Conservation (phyloP, 129 eudicot genomes). For the Oenanthe sinensis region DNA sequence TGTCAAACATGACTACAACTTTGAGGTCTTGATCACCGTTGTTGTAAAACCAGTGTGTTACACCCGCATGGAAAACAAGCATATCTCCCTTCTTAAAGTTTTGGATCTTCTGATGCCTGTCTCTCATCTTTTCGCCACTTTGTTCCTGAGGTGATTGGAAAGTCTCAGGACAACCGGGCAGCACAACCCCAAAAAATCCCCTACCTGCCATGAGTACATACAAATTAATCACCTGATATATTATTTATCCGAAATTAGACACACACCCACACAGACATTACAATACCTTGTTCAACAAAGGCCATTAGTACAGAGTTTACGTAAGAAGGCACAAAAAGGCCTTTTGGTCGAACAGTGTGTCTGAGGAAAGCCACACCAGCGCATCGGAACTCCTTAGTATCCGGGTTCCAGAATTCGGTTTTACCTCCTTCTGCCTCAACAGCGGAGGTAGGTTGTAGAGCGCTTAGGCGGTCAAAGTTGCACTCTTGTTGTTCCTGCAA, state of each 20-base stretch:
- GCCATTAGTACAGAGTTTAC: constrained; percentile 43
- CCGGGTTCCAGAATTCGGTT: constrained; percentile 50
- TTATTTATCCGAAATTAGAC: neutral
- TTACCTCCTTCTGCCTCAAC: constrained; percentile 59
- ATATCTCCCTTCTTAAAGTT: constrained; percentile 52
- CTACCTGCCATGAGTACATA: constrained; percentile 26
- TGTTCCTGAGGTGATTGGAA: constrained; percentile 49
- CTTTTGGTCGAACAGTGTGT: constrained; percentile 22
- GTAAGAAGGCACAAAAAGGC: constrained; percentile 31
- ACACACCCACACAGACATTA: neutral
- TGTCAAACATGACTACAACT: constrained; percentile 38
- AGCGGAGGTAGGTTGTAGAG: constrained; percentile 39
- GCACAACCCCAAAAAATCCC: constrained; percentile 44
- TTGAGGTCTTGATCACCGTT: constrained; percentile 49
- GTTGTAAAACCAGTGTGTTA: constrained; percentile 65
- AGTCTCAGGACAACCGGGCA: constrained; percentile 69
- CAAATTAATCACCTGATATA: neutral
- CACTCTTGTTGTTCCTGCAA: constrained; percentile 30
- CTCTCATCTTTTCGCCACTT: constrained; percentile 18
- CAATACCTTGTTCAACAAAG: constrained; percentile 46
- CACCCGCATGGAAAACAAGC: constrained; percentile 60
- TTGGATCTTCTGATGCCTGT: constrained; percentile 67
- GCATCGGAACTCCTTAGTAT: constrained; percentile 31
- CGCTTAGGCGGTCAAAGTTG: constrained; percentile 32
- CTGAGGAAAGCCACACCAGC: constrained; percentile 35